These are phyloP conservation scores for Saccharomyces paradoxus DNA, from an alignment of 805 yeast genomes.

Conservation along the genomic window DNA sequence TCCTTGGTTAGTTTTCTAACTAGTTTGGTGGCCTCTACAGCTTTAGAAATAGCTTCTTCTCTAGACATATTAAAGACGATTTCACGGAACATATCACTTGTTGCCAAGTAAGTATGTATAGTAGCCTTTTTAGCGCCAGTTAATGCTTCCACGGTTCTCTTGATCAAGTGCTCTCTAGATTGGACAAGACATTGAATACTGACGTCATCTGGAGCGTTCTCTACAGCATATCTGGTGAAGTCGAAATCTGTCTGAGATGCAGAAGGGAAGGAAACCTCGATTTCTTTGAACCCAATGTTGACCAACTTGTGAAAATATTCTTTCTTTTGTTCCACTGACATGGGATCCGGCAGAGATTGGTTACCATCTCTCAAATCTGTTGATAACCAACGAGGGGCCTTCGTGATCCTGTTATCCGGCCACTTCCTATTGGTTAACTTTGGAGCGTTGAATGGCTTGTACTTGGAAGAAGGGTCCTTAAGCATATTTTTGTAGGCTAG, in stretches of 20 bases:
- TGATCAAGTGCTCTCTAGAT: conserved; percentile 65
- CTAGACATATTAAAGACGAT: conserved; percentile 67
- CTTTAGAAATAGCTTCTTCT: conserved; percentile 59
- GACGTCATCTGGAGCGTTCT: conserved; percentile 70
- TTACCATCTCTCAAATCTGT: conserved; percentile 78
- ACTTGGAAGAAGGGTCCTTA: conserved; percentile 58
- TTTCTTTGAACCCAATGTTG: conserved; percentile 71
- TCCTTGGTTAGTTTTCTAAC: conserved; percentile 67
- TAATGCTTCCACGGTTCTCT: conserved; percentile 65
- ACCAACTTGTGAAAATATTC: conserved; percentile 64
- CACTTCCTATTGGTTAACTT: conserved; percentile 56
- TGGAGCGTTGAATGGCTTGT: conserved; percentile 47
- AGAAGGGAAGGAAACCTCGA: conserved; percentile 73
- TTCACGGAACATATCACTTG: conserved; percentile 67
- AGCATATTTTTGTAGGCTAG: conserved; percentile 45
- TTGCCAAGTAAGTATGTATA: conserved; percentile 67
- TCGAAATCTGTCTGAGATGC: conserved; percentile 80
- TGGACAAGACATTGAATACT: conserved; percentile 66
- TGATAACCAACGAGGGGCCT: conserved; percentile 74
- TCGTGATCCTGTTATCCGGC: conserved; percentile 59
- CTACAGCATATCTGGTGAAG: conserved; percentile 72
- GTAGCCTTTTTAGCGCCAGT: conserved; percentile 67
- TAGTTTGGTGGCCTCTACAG: conserved; percentile 61
- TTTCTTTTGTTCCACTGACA: conserved; percentile 67
- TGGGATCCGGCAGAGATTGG: conserved; percentile 76